Conservation (phyloP, 441 rosid genomes). For the Pelargonium citronellum region DNA sequence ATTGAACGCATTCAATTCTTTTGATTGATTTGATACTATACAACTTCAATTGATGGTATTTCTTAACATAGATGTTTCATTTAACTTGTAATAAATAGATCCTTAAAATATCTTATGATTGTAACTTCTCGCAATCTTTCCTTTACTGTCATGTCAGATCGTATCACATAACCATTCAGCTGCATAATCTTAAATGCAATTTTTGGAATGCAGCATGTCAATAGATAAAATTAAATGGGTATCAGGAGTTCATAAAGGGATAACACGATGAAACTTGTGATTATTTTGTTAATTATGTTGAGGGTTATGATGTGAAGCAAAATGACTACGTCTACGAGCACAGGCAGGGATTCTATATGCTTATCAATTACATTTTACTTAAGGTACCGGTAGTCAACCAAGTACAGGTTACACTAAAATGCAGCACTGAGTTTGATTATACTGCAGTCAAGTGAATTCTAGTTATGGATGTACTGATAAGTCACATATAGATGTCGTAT, state of each 20-base stretch:
- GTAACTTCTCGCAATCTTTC: not conserved
- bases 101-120: not conserved
- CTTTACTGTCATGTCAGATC: not conserved
- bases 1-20: not conserved
- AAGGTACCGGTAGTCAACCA: too few relatives aligned
- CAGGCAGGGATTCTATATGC: too few relatives aligned
- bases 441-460: too few relatives aligned
- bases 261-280: not conserved
- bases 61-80: not conserved
- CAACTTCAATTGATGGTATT: conserved; percentile 1
- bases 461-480: too few relatives aligned
- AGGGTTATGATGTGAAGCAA: not conserved
- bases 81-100: not conserved
- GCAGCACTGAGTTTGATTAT: too few relatives aligned
- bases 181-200: not conserved
- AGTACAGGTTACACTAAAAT: too few relatives aligned
- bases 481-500: not conserved
- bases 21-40: not conserved
- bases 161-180: not conserved
- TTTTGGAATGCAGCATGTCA: conserved; percentile 1
- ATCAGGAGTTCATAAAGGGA: not conserved
- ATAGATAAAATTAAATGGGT: not conserved
- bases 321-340: not conserved
- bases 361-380: too few relatives aligned
- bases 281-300: conserved; percentile 5